Evolutionary conservation across 1,284 basidiomycete genomes (phyloP), one percentile per base, ranked within the genome.

Genomic region (Phaffia rhodozyma): DNA sequence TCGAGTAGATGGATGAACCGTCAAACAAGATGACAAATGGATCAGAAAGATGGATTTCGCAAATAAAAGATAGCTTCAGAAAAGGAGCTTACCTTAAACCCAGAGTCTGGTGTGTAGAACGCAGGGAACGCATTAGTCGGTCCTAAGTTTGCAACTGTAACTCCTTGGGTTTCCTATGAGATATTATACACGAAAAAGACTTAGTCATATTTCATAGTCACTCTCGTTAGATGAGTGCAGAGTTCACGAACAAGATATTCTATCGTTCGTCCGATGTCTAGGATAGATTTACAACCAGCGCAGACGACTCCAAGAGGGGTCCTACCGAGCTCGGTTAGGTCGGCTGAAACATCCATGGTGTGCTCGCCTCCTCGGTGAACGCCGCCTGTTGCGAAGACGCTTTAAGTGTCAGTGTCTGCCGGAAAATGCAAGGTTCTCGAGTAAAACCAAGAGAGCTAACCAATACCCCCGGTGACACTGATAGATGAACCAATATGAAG

Each of bases 271-370:
- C 89, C 88, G 67, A 98, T 93, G 75, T 97, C 94, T 60, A 99
- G 77, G 68, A 98, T 97, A 0, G 89, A 92, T 74, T 98, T 99
- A 47, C 91, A 86, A 3, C 96, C 96, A 1, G 92, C 89, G 51
- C 93, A 96, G 27, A 98, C 86, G 49, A 98, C 82, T 9, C 88
- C 89, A 63, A 96, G 88, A 23, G 87, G 85, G 68, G 87, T 91
- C 27, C 88, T 82, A 29, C 87, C 81, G 50, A 96, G 81, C 72
- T 94, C 90, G 32, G 78, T 77, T 20, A 97, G 78, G 73, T 97
- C 92, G 9, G 92, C 90, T n/a, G 91, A 94, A 25, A 98, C 79
- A 71, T 98, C 94, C 85, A 97, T 86, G 27, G 89, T 86, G 43
- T 78, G 82, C 75, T 96, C 86, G 61, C 86, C 96, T 18, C 91